phyloP scores from a whole-genome alignment of 371 early-diverging fungal genomes.

The Conidiobolus incongruus region DNA sequence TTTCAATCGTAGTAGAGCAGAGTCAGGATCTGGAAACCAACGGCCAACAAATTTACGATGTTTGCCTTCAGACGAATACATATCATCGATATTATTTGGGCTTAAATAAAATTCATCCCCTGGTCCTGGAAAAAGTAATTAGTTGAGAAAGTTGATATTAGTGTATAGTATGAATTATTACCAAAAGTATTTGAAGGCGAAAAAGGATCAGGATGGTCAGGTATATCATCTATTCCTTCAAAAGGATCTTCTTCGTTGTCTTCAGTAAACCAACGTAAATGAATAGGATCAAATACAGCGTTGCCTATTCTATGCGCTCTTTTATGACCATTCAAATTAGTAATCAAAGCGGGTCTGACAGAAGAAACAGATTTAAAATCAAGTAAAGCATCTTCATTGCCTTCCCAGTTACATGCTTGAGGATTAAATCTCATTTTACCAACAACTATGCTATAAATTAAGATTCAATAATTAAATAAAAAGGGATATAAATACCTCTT shows the following conservation, averaged over 20 bases:
- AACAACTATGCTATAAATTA: conserved; percentile 3
- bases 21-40: no score
- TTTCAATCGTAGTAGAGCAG: no score
- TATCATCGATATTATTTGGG: conserved; percentile 2
- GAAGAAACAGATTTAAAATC: conserved; percentile 4
- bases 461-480: no score
- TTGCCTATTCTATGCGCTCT: conserved; percentile 1
- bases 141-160: no score
- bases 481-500: no score
- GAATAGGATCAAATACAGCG: conserved; percentile 3
- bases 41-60: conserved; percentile 2
- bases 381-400: conserved; percentile 1
- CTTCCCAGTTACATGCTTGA: conserved; percentile 1
- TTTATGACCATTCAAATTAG: conserved; percentile 3
- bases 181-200: no score
- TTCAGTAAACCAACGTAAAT: background rate
- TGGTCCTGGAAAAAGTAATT: background rate
- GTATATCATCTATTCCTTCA: conserved; percentile 1
- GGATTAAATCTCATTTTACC: conserved; percentile 5
- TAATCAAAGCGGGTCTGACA: conserved; percentile 3
- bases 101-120: conserved; percentile 2
- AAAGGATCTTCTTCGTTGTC: conserved; percentile 3
- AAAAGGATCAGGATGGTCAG: no score
- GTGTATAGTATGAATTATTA: no score
- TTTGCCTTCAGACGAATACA: conserved; percentile 3